phyloP scores from a whole-genome alignment of 192 early-diverging fungal species.

The Mortierella hygrophila region DNA sequence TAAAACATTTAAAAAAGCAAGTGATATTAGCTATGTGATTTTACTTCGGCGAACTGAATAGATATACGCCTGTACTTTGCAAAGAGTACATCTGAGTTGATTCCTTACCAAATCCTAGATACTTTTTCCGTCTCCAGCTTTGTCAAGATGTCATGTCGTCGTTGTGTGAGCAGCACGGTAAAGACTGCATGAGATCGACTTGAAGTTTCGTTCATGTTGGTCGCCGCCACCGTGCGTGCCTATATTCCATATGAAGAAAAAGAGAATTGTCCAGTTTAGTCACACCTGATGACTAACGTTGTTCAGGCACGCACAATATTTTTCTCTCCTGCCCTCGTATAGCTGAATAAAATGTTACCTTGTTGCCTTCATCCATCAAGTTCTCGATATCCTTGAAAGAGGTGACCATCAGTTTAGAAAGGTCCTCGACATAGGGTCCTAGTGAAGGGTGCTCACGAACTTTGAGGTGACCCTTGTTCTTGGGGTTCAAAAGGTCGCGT shows the following conservation, averaged over 20 bases:
- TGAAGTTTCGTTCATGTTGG: slow-evolving; percentile 95
- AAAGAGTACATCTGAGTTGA: neutral
- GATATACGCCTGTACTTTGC: neutral
- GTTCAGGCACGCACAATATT: neutral
- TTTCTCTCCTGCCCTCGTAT: neutral
- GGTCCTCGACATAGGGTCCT: slow-evolving; percentile 93
- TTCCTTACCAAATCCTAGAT: slow-evolving; percentile 74
- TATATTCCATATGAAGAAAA: slow-evolving; percentile 27
- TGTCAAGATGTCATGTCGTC: slow-evolving; percentile 60
- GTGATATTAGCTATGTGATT: neutral
- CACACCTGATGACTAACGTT: neutral
- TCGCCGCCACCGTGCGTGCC: slow-evolving; percentile 92
- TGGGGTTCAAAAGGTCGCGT: slow-evolving; percentile 83
- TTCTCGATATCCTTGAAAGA: slow-evolving; percentile 75
- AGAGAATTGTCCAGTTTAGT: neutral
- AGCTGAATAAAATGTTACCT: slow-evolving; percentile 54
- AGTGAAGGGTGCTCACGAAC: slow-evolving; percentile 85
- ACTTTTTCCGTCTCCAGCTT: slow-evolving; percentile 79
- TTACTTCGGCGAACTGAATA: neutral
- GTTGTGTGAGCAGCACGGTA: slow-evolving; percentile 80
- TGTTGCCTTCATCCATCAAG: slow-evolving; percentile 87
- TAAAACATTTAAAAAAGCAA: slow-evolving; percentile 2
- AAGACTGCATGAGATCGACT: slow-evolving; percentile 92
- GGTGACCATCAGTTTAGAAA: slow-evolving; percentile 87
- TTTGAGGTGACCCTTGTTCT: slow-evolving; percentile 79